Evolutionary conservation across 371 early-diverging fungal species (phyloP).

Genomic region (Syncephalastrum racemosum): DNA sequence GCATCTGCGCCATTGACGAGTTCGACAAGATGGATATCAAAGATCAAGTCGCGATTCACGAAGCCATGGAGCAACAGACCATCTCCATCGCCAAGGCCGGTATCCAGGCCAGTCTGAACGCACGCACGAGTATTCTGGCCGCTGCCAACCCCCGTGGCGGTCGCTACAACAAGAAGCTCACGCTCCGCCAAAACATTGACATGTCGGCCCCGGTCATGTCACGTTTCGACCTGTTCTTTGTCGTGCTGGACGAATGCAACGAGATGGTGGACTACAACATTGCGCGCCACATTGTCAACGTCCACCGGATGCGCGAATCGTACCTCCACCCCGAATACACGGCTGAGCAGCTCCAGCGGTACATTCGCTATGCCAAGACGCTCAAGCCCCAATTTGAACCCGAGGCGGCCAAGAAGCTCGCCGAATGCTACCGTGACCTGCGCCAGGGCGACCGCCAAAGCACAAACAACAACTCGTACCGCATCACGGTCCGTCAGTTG

Average conservation of each 20-base stretch:
- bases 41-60: constrained; percentile 99
- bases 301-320: constrained; percentile 80
- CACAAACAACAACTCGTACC: constrained; percentile 77
- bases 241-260: constrained; percentile 96
- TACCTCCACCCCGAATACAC: constrained; percentile 71
- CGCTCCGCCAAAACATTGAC: constrained; percentile 95
- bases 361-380: constrained; percentile 88
- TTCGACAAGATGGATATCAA: constrained; percentile 99
- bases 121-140: constrained; percentile 97
- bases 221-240: constrained; percentile 99
- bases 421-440: constrained; percentile 88
- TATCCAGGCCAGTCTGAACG: constrained; percentile 98
- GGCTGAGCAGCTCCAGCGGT: constrained; percentile 81
- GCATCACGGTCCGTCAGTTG: constrained; percentile 98
- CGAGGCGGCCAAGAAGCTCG: constrained; percentile 79
- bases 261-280: constrained; percentile 90
- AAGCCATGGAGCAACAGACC: constrained; percentile 99
- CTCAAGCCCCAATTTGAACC: constrained; percentile 76
- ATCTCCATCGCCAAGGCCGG: constrained; percentile 99
- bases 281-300: constrained; percentile 93
- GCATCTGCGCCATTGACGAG: constrained; percentile 99
- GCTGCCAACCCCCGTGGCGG: constrained; percentile 99
- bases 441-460: constrained; percentile 88
- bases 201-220: constrained; percentile 99
- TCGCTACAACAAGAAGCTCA: constrained; percentile 93